Evolutionary conservation across 1,139 yeast genomes (phyloP), one percentile per base, ranked within the genome.

Genomic region (Pichia sp.): DNA sequence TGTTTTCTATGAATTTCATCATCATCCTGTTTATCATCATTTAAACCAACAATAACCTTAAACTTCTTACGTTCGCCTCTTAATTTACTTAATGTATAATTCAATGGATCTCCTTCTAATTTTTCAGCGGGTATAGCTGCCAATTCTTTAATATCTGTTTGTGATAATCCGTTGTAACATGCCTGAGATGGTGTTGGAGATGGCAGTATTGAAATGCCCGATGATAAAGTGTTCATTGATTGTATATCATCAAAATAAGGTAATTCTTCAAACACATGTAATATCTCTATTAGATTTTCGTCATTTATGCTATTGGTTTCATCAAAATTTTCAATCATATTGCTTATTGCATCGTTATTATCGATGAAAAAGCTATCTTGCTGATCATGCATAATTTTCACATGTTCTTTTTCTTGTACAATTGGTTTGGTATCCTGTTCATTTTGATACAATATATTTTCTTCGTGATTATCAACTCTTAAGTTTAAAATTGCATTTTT

Each of bases 41-140:
- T 57, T 36, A 60, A 43, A 1, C 63, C 63, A 33, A 52, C 29
- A n/a, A 49, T 33, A 24, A 48, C 47, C 16, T 35, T 32, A 22
- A 39, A 33, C 7, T 35, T 42, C 23, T 34, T 30, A 9, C 46
- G 39, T 35, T 72, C 77, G 0, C 96, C 97, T 62, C 86, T 95
- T 29, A 89, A 67, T 61, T 85, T 87, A 60, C 72, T 70, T 50
- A 89, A 68, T 0, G 97, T 92, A 44, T 79, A 77, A 46, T 73
- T 76, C n/a, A 89, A 70, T 0, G 96, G 96, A 60, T 80, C 80
- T 28, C 76, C 81, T 34, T 73, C 77, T 39, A 75, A 68, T 1
- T 82, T 69, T 48, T 82, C 90, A 59, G 87, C 96, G 0, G 96
- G 90, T 40, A 87, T 80, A 3, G 83, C 82, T 1, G 92, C 90